Conservation (phyloP, 305 asterid genomes). For the Fraxinus velutina region DNA sequence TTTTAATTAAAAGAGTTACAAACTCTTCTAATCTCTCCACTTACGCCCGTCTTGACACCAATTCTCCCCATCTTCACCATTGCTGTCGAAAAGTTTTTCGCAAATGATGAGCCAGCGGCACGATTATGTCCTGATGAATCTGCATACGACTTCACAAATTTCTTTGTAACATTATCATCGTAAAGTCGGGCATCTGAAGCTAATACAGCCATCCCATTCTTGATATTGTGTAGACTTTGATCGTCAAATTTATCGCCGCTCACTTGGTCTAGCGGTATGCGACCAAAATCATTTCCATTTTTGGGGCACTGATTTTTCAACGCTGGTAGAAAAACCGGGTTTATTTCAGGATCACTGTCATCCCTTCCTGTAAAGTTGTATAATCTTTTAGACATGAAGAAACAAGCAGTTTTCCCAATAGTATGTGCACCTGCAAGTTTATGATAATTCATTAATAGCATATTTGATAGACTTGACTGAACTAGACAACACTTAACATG, state of each 20-base stretch:
- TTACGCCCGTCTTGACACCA: constrained; percentile 17
- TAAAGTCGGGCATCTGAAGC: constrained; percentile 39
- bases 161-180: constrained; percentile 20
- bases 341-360: constrained; percentile 29
- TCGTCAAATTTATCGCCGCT: constrained; percentile 21
- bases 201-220: constrained; percentile 28
- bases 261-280: constrained; percentile 30
- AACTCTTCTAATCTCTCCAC: constrained; percentile 31
- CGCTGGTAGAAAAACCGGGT: constrained; percentile 17
- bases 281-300: constrained; percentile 17
- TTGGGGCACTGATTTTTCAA: constrained; percentile 24
- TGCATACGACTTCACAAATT: constrained; percentile 27
- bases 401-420: constrained; percentile 42
- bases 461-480: neutral
- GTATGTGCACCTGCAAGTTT: constrained; percentile 38
- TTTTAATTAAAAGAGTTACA: constrained; percentile 29
- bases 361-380: constrained; percentile 22
- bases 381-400: constrained; percentile 36
- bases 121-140: neutral
- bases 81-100: constrained; percentile 5
- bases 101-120: neutral
- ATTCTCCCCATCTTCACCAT: constrained; percentile 19
- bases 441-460: neutral
- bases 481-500: too few species aligned
- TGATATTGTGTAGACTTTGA: constrained; percentile 28